phyloP scores from a whole-genome alignment of 305 asterid genomes.

The Ruellia speciosa region DNA sequence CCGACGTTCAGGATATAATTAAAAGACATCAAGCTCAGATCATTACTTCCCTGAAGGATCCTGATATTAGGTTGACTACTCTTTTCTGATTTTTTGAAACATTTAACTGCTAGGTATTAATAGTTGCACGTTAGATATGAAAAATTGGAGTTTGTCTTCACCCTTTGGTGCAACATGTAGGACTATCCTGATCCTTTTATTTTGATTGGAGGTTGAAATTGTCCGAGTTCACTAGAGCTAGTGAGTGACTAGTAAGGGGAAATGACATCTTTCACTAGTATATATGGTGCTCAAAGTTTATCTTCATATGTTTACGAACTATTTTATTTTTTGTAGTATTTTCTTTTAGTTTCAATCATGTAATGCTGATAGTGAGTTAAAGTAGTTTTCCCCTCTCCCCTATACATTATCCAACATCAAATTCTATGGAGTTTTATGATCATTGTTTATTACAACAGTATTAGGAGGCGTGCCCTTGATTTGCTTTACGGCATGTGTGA shows the following conservation, averaged over 20 bases:
- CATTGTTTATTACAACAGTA: constrained; percentile 41
- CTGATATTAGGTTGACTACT: constrained; percentile 79
- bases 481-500: constrained; percentile 98
- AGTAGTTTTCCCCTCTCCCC: neutral
- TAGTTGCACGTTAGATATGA: constrained; percentile 6
- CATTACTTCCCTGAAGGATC: constrained; percentile 94
- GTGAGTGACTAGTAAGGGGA: too few species aligned
- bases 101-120: constrained; percentile 15
- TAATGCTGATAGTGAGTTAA: constrained; percentile 7
- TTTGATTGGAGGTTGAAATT: too few species aligned
- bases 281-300: constrained; percentile 7
- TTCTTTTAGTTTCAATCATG: constrained; percentile 1
- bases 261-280: neutral
- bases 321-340: neutral
- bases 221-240: too few species aligned
- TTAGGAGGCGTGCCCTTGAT: constrained; percentile 97
- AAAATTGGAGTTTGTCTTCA: constrained; percentile 10
- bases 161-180: constrained; percentile 18
- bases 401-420: neutral
- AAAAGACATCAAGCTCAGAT: constrained; percentile 99
- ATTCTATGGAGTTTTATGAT: constrained; percentile 10
- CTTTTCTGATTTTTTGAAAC: constrained; percentile 22
- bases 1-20: constrained; percentile 93
- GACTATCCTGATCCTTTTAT: constrained; percentile 1
- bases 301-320: constrained; percentile 1